Base-by-base conservation (phyloP, 2,329 filamentous ascomycete species). In the Hypoxylon sp. region DNA sequence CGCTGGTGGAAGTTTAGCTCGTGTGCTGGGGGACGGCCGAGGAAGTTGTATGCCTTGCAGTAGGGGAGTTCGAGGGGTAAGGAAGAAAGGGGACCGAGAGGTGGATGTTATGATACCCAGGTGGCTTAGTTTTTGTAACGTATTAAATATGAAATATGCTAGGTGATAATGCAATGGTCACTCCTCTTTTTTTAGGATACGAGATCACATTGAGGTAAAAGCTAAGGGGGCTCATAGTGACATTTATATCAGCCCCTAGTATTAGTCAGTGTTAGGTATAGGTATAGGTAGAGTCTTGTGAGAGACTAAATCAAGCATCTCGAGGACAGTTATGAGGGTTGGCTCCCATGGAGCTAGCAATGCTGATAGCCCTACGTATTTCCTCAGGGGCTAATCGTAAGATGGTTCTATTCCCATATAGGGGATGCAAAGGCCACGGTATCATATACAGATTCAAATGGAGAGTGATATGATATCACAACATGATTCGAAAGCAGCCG, bases 1-100 rank as follows among this genome's bases (percentile, higher is more conserved):
- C 80, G 82, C 2, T 86, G 85, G 83, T 91, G 89, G 89, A 88
- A 84, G 79, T 91, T 90, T 80, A 82, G 87, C 32, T 90, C 88
- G 73, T 91, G 89, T 72, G 78, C 80, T 3, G 74, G 78, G 0
- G 88, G 88, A 2, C 78, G 79, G 73, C 87, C 85, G 46, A 84
- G 83, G 76, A 81, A 85, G 75, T 72, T 90, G 68, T 86, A 86
- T 72, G 86, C 86, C 3, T 73, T 86, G 66, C 76, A 77, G 62
- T 69, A 60, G 28, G 23, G 14, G 21, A 30, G 9, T 3, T 11
- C 5, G n/a, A 10, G 28, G 28, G 13, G 28, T n/a, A n/a, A 4
- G 30, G 14, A 9, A 7, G 9, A 2, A 34, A 36, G 13, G 11
- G 48, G 10, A 2, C 7, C 5, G 25, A n/a, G 50, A 25, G 36